Conservation (phyloP, 371 early-diverging fungal species). For the Funneliformis caledonium region DNA sequence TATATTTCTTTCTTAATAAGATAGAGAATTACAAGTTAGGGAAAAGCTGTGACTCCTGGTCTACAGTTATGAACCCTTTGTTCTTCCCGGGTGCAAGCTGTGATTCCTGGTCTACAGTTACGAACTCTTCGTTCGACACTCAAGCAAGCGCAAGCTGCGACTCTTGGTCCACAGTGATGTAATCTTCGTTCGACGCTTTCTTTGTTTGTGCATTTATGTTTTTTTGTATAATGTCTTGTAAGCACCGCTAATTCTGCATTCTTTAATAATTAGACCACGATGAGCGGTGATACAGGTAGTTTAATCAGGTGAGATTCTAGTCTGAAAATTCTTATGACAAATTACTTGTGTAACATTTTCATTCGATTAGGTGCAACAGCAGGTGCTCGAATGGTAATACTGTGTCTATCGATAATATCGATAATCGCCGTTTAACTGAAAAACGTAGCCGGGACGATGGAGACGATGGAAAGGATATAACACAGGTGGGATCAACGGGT, state of each 20-base stretch:
- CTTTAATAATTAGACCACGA: background rate
- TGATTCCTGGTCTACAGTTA: constrained; percentile 32
- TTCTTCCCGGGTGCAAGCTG: constrained; percentile 30
- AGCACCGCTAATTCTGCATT: constrained; percentile 28
- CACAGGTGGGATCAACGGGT: too few relatives aligned
- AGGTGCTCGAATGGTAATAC: too few relatives aligned
- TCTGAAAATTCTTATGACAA: background rate
- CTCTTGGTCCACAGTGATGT: constrained; percentile 29
- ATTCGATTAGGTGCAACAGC: too few relatives aligned
- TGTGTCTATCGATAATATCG: too few relatives aligned
- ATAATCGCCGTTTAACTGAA: too few relatives aligned
- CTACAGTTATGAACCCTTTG: constrained; percentile 27
- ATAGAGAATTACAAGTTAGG: too few relatives aligned
- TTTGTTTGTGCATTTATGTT: background rate
- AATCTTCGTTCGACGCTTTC: constrained; percentile 29
- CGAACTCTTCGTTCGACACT: constrained; percentile 23
- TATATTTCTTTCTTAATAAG: too few relatives aligned
- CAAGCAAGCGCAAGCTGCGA: constrained; percentile 2
- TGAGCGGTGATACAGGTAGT: background rate
- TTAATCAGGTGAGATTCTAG: constrained; percentile 24
- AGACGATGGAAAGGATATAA: too few relatives aligned
- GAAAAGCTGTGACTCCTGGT: constrained; percentile 25
- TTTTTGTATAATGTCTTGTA: too few relatives aligned
- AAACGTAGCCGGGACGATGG: too few relatives aligned
- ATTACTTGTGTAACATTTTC: background rate